Base-by-base conservation (phyloP, 83 land plant genomes). In the Picea engelmannii region DNA sequence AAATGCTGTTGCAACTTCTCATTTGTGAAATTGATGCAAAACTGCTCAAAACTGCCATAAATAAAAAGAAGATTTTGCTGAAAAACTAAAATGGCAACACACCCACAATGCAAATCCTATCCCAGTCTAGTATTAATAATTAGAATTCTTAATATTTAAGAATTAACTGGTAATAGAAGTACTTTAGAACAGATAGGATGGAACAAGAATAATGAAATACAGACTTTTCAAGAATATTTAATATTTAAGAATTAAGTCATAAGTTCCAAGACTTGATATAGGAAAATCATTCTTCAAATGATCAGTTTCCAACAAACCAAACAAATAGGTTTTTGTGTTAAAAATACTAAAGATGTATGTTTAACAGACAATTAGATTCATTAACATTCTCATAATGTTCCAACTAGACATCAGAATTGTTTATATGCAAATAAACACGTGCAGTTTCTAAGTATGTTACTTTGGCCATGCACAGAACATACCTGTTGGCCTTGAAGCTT, bases 1-100 rank as follows among this genome's bases (percentile, higher is more conserved):
- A 95, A 95, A 83, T 95, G 98, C 81, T 95, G 98, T 78, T 95
- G 98, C 74, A 95, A 89, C 82, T 94, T 95, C 84, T 95, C 98
- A 86, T 94, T 95, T 49, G 98, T 93, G 62, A 89, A 87, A 83
- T 95, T 95, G 71, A 95, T 95, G 55, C 98, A 95, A 79, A 95
- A 94, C 68, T 95, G 98, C 84, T 94, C 97, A 86, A 96, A 96
- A 83, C 97, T 96, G 88, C 66, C 52, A 73, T 11, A 73, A 21
- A 73, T 10, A 69, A 69, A 69, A 0, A 10, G 42, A 17, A 38
- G 42, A 18, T 15, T 67, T 4, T 18, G 11, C 42, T 16, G 35
- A 68, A 38, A n/a, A 69, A 38, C 47, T 18, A 42, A 69, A 17
- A 69, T 55, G 59, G 59, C 59, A 55, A 12, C 59, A 69, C 6